Conservation (phyloP, 2,329 filamentous ascomycete genomes). For the Coniochaeta sp. region DNA sequence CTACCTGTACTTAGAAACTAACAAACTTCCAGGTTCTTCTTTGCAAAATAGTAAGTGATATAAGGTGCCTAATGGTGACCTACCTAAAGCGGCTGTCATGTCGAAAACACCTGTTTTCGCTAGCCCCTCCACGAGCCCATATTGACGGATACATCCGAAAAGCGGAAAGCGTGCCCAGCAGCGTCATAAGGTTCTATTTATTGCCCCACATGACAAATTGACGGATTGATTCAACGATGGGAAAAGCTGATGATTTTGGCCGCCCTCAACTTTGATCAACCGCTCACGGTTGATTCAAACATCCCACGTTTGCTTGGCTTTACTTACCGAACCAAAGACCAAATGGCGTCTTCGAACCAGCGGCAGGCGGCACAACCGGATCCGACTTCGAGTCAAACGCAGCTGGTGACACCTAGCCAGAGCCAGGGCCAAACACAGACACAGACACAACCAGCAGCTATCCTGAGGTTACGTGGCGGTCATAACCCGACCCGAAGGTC, state of each 20-base stretch:
- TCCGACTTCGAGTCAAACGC: not conserved
- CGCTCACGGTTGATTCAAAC: too few relatives aligned
- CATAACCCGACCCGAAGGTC: constrained; percentile 42
- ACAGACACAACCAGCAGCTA: constrained; percentile 24
- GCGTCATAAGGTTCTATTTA: not conserved
- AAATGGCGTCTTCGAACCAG: not conserved
- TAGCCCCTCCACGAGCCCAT: too few relatives aligned
- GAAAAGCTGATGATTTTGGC: too few relatives aligned
- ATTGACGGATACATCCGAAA: not conserved
- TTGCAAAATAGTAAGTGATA: too few relatives aligned
- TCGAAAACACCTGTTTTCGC: too few relatives aligned
- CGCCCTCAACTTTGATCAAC: too few relatives aligned
- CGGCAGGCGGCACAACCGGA: not conserved
- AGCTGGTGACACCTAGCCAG: constrained; percentile 7
- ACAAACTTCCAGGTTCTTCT: too few relatives aligned
- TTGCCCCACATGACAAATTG: not conserved
- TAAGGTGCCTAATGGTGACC: too few relatives aligned
- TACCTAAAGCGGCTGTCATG: too few relatives aligned
- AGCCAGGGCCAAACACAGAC: constrained; percentile 8
- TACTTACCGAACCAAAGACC: not conserved
- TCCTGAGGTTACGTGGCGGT: constrained; percentile 46
- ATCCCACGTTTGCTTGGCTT: too few relatives aligned
- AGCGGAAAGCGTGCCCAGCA: not conserved
- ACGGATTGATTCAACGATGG: not conserved
- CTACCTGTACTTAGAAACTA: too few relatives aligned